These are phyloP conservation scores for Sindora glabra DNA, from an alignment of 306 rosid genomes.

Conservation along the genomic window DNA sequence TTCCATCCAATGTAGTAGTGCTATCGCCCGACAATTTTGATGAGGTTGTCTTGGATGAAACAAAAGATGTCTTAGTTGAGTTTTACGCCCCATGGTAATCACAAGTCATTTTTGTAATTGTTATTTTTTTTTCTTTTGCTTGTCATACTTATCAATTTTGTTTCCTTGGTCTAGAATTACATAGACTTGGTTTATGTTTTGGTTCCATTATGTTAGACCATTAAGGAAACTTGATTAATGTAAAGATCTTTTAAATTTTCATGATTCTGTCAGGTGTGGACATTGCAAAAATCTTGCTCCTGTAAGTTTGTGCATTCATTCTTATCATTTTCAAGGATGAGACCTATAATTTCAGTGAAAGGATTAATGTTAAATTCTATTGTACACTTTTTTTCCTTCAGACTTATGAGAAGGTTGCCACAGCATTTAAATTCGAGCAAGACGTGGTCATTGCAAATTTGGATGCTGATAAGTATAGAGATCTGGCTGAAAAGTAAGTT, in stretches of 20 bases:
- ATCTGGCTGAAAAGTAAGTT: constrained; percentile 87
- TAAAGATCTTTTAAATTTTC: constrained; percentile 13
- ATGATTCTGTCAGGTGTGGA: constrained; percentile 65
- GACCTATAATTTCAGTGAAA: constrained; percentile 2
- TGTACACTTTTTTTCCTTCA: constrained; percentile 18
- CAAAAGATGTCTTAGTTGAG: constrained; percentile 89
- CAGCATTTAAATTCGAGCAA: constrained; percentile 67
- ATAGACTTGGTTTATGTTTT: neutral
- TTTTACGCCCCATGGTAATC: constrained; percentile 97
- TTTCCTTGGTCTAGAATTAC: neutral
- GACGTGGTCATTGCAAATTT: constrained; percentile 75
- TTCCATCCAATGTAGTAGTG: constrained; percentile 65
- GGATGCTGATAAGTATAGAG: constrained; percentile 85
- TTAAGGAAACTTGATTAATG: neutral
- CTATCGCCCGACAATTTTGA: constrained; percentile 60
- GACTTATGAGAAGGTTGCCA: constrained; percentile 81
- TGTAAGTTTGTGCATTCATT: constrained; percentile 37
- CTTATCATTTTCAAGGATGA: neutral
- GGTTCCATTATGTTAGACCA: neutral
- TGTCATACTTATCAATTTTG: neutral
- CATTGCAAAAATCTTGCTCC: constrained; percentile 98
- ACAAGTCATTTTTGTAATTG: neutral
- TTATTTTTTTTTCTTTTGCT: neutral
- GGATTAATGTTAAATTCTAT: constrained; percentile 9
- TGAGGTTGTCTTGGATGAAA: constrained; percentile 69